phyloP scores from a whole-genome alignment of 495 filamentous ascomycete genomes.

The Penicillium chermesinum region DNA sequence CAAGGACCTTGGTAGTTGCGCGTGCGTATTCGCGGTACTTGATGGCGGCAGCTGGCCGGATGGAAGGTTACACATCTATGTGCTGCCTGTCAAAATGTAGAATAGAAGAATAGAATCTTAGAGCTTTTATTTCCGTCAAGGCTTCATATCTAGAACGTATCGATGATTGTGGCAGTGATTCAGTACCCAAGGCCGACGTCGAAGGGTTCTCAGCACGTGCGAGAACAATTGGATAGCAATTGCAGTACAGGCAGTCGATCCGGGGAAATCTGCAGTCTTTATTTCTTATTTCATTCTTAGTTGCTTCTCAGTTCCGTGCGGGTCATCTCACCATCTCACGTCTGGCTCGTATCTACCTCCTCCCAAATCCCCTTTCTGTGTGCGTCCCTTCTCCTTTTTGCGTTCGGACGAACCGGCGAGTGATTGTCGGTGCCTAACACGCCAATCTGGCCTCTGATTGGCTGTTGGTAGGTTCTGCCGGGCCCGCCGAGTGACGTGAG shows the following conservation, averaged over 20 bases:
- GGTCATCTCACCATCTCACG: neutral
- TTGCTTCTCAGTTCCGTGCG: too few species aligned
- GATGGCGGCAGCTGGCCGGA: too few species aligned
- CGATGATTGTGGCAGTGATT: neutral
- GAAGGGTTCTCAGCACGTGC: conserved; percentile 2
- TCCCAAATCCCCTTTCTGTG: neutral
- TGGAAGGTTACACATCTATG: too few species aligned
- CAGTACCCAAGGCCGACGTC: neutral
- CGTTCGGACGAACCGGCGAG: neutral
- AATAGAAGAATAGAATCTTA: too few species aligned
- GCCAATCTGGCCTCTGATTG: neutral
- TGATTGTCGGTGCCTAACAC: neutral
- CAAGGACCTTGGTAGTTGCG: too few species aligned
- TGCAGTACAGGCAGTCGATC: neutral
- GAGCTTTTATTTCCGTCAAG: too few species aligned
- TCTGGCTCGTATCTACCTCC: neutral
- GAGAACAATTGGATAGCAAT: conserved; percentile 1
- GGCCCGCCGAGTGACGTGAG: conserved; percentile 5
- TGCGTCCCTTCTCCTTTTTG: neutral
- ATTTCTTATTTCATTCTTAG: neutral
- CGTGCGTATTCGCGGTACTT: too few species aligned
- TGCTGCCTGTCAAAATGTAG: too few species aligned
- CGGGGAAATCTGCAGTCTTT: neutral
- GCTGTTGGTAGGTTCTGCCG: neutral
- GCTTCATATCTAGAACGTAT: too few species aligned